phyloP scores from a whole-genome alignment of 371 early-diverging fungal genomes.

The Dinochytrium kinnereticum region DNA sequence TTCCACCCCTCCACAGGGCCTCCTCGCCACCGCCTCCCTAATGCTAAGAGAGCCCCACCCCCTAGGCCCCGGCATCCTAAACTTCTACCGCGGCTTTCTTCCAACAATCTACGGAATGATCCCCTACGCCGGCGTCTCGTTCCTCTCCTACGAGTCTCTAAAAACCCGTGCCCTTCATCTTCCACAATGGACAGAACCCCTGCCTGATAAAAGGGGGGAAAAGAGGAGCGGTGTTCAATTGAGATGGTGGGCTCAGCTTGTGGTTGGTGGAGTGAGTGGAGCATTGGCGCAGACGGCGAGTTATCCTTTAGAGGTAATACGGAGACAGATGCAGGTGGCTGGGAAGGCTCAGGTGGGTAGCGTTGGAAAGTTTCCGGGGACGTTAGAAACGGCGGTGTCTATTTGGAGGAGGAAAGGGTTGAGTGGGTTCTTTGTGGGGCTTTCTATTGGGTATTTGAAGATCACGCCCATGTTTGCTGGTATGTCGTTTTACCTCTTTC shows the following conservation, averaged over 20 bases:
- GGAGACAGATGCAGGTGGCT: slow-evolving; percentile 87
- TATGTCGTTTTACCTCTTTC: slow-evolving; percentile 8
- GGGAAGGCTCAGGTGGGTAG: slow-evolving; percentile 36
- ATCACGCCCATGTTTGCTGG: slow-evolving; percentile 88
- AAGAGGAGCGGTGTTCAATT: slow-evolving; percentile 42
- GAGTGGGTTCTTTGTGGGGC: slow-evolving; percentile 89
- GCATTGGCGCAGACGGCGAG: slow-evolving; percentile 81
- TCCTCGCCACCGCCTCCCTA: slow-evolving; percentile 26
- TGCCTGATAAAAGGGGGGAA: background rate
- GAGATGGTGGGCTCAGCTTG: slow-evolving; percentile 74
- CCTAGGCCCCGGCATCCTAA: slow-evolving; percentile 50
- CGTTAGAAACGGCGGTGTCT: slow-evolving; percentile 61
- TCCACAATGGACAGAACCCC: slow-evolving; percentile 7
- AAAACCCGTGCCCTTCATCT: slow-evolving; percentile 30
- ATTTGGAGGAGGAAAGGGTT: slow-evolving; percentile 71
- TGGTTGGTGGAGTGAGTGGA: slow-evolving; percentile 85
- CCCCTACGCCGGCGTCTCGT: slow-evolving; percentile 91
- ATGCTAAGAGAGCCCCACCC: slow-evolving; percentile 51
- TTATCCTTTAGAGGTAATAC: slow-evolving; percentile 91
- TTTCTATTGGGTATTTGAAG: slow-evolving; percentile 92
- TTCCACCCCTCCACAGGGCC: background rate
- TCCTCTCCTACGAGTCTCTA: slow-evolving; percentile 48
- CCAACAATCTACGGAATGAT: slow-evolving; percentile 93
- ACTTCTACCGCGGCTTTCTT: slow-evolving; percentile 93
- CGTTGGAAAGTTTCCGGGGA: slow-evolving; percentile 58